A percentile compares a stretch with the other conserved stretches of the same genome.
These are phyloP conservation scores for Jasminum sambac DNA, from an alignment of 257 asterid genomes.

Conservation along the genomic window DNA sequence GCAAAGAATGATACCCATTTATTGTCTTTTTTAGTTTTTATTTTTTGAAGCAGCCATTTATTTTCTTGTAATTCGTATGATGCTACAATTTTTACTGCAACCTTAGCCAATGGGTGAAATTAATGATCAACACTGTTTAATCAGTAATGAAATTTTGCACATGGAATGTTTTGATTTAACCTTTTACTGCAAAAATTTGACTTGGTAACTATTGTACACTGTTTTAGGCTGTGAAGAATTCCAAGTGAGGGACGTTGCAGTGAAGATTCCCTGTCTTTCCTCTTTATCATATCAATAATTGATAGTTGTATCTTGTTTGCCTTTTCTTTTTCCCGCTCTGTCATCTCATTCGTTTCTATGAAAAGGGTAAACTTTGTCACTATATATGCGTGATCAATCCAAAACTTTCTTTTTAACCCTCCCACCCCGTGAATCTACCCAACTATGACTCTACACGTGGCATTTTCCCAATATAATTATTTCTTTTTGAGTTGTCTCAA, in stretches of 20 bases:
- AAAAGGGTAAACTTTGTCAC: constrained; percentile 44
- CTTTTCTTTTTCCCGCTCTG: constrained; percentile 33
- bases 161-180: not conserved
- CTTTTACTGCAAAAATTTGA: constrained; percentile 19
- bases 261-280: constrained; percentile 49
- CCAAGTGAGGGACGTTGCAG: constrained; percentile 35
- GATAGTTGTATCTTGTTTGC: constrained; percentile 44
- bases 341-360: constrained; percentile 50
- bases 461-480: not conserved
- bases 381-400: constrained; percentile 3
- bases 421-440: not conserved
- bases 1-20: too few relatives aligned
- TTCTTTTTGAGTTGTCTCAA: not conserved
- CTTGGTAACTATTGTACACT: constrained; percentile 4
- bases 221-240: not conserved
- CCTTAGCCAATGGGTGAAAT: not conserved
- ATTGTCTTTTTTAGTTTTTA: too few relatives aligned
- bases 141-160: not conserved
- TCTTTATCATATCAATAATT: constrained; percentile 42
- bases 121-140: not conserved
- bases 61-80: too few relatives aligned
- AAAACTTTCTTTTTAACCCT: not conserved
- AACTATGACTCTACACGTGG: not conserved
- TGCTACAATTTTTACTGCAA: too few relatives aligned
- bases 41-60: too few relatives aligned